Conservation (phyloP, 2,329 filamentous ascomycete genomes). For the Thielaviopsis euricoi region DNA sequence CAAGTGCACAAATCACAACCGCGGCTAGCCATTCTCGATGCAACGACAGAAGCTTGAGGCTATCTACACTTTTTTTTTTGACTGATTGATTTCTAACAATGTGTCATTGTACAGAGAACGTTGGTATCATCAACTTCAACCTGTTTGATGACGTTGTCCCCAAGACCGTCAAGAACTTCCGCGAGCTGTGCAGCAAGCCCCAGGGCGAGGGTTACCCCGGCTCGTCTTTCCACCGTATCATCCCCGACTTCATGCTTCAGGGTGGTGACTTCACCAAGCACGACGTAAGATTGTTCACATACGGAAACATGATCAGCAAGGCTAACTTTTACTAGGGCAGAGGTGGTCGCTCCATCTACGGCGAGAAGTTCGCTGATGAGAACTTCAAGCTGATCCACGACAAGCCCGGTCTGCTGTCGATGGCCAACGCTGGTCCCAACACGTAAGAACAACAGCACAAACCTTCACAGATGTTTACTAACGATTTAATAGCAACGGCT, state of each 20-base stretch:
- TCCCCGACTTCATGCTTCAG: slow-evolving; percentile 89
- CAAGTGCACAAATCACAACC: too few species aligned
- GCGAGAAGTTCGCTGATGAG: slow-evolving; percentile 87
- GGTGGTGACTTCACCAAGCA: slow-evolving; percentile 88
- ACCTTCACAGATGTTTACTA: neutral
- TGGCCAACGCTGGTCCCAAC: slow-evolving; percentile 92
- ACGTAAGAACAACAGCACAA: slow-evolving; percentile 39
- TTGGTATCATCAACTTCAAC: slow-evolving; percentile 71
- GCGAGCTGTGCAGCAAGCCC: slow-evolving; percentile 62
- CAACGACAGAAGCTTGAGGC: too few species aligned
- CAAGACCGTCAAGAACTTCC: slow-evolving; percentile 78
- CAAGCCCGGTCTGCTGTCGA: slow-evolving; percentile 67
- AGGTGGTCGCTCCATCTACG: slow-evolving; percentile 87
- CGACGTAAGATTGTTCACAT: slow-evolving; percentile 46
- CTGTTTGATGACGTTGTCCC: slow-evolving; percentile 77
- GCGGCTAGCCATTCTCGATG: too few species aligned
- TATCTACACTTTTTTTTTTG: too few species aligned
- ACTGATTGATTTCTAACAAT: neutral
- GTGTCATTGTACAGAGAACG: slow-evolving; percentile 38
- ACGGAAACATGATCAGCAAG: neutral
- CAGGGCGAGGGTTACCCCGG: slow-evolving; percentile 70
- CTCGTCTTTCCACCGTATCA: slow-evolving; percentile 84
- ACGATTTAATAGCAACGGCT: slow-evolving; percentile 64
- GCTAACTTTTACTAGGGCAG: slow-evolving; percentile 44
- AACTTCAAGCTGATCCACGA: slow-evolving; percentile 69